Conservation (phyloP, 495 filamentous ascomycete genomes). For the Trichocladium uniseriatum region DNA sequence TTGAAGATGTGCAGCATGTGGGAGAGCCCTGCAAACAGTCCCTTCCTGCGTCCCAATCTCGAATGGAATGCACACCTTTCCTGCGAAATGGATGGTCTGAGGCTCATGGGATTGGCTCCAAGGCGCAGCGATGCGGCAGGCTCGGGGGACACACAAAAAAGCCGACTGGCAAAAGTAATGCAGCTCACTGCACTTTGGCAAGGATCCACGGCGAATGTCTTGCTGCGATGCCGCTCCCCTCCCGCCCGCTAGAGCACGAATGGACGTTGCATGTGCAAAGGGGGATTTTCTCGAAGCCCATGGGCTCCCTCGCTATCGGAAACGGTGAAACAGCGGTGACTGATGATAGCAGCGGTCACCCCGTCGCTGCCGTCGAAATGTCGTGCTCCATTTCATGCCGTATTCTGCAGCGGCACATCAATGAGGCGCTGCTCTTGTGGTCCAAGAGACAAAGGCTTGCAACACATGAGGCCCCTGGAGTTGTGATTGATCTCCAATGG, state of each 20-base stretch:
- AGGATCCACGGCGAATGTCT: not conserved
- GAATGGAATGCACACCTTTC: not conserved
- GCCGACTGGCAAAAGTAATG: slow-evolving; percentile 1
- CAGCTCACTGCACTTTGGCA: not conserved
- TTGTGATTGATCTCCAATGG: slow-evolving; percentile 9
- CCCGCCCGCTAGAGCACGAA: not conserved
- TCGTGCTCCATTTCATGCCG: not conserved
- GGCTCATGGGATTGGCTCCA: not conserved
- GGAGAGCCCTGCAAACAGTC: not conserved
- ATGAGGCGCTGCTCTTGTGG: not conserved
- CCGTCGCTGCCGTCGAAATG: not conserved
- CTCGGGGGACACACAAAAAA: not conserved
- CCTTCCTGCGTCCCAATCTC: not conserved
- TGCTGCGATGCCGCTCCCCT: not conserved
- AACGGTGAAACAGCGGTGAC: not conserved
- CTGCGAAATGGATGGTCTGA: not conserved
- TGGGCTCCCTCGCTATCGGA: too few relatives aligned
- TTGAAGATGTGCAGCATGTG: too few relatives aligned
- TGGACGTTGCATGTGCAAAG: not conserved
- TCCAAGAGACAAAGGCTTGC: not conserved
- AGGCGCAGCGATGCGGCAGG: not conserved
- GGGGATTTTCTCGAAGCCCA: not conserved
- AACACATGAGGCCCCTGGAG: not conserved
- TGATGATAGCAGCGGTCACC: not conserved
- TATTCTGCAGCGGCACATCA: slow-evolving; percentile 5